Conservation (phyloP, 2,329 filamentous ascomycete genomes). For the Aspergillus candidus region DNA sequence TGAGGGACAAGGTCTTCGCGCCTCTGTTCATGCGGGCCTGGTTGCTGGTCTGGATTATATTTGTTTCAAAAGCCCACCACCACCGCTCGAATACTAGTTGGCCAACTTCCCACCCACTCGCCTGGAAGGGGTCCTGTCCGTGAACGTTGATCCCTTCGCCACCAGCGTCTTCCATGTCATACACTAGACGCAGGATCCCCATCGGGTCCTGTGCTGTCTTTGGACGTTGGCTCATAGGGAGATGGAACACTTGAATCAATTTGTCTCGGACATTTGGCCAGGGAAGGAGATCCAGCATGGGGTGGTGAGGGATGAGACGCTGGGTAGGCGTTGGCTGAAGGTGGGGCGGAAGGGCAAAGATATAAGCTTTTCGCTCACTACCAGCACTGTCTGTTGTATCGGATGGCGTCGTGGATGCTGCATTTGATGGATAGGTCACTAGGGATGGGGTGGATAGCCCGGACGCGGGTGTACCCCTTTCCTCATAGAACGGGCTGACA, state of each 20-base stretch:
- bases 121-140: constrained; percentile 46
- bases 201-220: constrained; percentile 42
- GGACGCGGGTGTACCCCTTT: neutral
- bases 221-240: constrained; percentile 47
- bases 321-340: constrained; percentile 50
- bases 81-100: constrained; percentile 54
- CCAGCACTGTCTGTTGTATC: too few relatives aligned
- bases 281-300: constrained; percentile 52
- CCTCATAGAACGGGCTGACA: constrained; percentile 44
- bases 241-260: constrained; percentile 47
- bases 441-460: constrained; percentile 4
- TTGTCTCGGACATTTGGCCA: constrained; percentile 53
- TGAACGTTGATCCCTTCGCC: constrained; percentile 49
- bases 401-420: constrained; percentile 20
- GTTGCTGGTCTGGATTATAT: constrained; percentile 51
- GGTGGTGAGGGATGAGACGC: constrained; percentile 49
- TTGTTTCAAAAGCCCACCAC: constrained; percentile 56
- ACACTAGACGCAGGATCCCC: constrained; percentile 48
- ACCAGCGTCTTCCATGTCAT: constrained; percentile 51
- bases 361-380: constrained; percentile 16
- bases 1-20: constrained; percentile 15
- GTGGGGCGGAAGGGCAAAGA: constrained; percentile 39
- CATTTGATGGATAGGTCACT: constrained; percentile 6
- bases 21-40: constrained; percentile 46
- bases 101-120: constrained; percentile 52